Base-by-base conservation (phyloP, 768 basidiomycete genomes). In the Mycena olivaceomarginata region DNA sequence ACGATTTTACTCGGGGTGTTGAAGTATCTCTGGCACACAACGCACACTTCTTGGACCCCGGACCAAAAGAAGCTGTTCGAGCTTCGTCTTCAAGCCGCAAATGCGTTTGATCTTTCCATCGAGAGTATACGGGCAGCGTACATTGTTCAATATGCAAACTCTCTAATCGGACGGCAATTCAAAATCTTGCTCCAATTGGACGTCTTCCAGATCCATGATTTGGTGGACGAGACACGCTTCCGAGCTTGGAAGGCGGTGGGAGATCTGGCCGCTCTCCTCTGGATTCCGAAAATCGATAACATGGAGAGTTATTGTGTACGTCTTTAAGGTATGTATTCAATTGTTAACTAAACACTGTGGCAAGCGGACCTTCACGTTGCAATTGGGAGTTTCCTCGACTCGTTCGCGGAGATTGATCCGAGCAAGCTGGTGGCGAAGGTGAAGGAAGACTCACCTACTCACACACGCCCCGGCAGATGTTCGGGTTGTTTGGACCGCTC, bases 11-110 rank as follows among this genome's bases (percentile, higher is more conserved):
- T 90, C 18, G 89, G 89, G 0, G 70, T 87, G 41, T 82, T 85
- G 40, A 90, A 90, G 75, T 90, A 90, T 79, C 43, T 83, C 0
- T 91, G 88, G 89, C 84, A 87, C 75, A 72, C 73, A 9, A 81
- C 83, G 0, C 82, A 86, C 66, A 84, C 82, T 7, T n/a, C 72
- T 4, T 87, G 85, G 86, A 84, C 78, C 9, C 68, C 77, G 2
- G 72, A 67, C 5, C 75, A 85, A 37, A 80, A 86, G 60, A 74
- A 80, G 9, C 88, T 4, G 31, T 31, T 31, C 31, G 31, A 31
- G 31, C 31, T 31, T 31, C 31, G 31, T 31, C 31, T 31, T 31
- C 39, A 83, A 86, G 31, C 31, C 31, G 31, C 31, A 31, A 31
- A 31, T 31, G 4, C 31, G 31, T 2, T 31, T 31, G 31, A 31